Evolutionary conservation across 2,329 filamentous ascomycete genomes (phyloP).

Genomic region (Thelonectria discophora): DNA sequence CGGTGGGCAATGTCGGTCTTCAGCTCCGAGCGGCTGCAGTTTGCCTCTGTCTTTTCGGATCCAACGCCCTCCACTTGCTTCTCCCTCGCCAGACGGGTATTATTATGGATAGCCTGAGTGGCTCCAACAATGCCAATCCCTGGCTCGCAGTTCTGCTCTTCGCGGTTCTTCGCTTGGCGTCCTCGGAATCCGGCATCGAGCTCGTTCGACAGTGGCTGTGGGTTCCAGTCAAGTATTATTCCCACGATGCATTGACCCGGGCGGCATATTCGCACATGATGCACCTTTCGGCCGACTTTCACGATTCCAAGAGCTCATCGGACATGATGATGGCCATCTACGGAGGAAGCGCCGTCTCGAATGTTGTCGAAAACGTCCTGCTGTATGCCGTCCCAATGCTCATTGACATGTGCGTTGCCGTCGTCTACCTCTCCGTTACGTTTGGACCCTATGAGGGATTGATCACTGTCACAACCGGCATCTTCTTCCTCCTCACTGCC

Average conservation of each 20-base stretch:
- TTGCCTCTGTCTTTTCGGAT: constrained; percentile 71
- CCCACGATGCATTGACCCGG: constrained; percentile 61
- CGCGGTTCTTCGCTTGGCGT: constrained; percentile 59
- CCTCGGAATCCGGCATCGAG: constrained; percentile 64
- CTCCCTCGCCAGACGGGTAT: constrained; percentile 84
- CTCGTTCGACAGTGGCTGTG: constrained; percentile 65
- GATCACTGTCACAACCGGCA: constrained; percentile 66
- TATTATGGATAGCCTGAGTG: constrained; percentile 74
- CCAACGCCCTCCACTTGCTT: constrained; percentile 78
- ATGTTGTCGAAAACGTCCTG: constrained; percentile 65
- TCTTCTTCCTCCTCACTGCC: constrained; percentile 64
- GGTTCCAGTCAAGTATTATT: constrained; percentile 67
- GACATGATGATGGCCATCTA: constrained; percentile 67
- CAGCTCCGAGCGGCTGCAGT: constrained; percentile 75
- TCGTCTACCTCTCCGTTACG: constrained; percentile 66
- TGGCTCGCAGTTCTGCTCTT: constrained; percentile 64
- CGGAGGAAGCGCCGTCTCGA: constrained; percentile 62
- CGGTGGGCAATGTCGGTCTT: constrained; percentile 69
- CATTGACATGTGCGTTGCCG: constrained; percentile 67
- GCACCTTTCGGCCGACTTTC: constrained; percentile 68
- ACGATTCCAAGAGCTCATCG: constrained; percentile 67
- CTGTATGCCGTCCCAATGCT: constrained; percentile 68
- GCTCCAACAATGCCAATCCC: constrained; percentile 56
- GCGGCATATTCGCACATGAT: constrained; percentile 68
- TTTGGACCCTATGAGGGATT: constrained; percentile 70